phyloP scores from a whole-genome alignment of 345 rosid genomes.

The Hibiscus syriacus region DNA sequence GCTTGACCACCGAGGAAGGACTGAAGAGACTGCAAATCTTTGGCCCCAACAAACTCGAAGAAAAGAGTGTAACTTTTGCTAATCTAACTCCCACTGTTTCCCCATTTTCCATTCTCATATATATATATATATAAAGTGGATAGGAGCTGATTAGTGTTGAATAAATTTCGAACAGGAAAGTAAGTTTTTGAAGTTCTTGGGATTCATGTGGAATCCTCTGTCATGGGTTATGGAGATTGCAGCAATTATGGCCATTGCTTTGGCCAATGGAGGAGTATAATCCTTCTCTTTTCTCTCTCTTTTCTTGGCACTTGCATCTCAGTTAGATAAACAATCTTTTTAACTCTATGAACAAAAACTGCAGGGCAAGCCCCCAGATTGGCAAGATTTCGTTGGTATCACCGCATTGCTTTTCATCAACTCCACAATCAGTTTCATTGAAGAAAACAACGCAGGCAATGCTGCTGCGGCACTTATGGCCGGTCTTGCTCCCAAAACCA shows the following conservation, averaged over 20 bases:
- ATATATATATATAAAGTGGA: no score
- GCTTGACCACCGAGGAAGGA: neutral
- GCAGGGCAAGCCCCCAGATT: neutral
- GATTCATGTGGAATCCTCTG: neutral
- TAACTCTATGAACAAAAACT: neutral
- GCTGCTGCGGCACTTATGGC: constrained; percentile 14
- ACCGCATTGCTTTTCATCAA: neutral
- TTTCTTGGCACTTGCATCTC: neutral
- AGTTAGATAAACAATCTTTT: neutral
- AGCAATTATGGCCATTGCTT: constrained; percentile 56
- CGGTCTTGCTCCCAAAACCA: constrained; percentile 17
- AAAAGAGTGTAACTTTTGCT: neutral
- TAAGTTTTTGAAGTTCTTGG: neutral
- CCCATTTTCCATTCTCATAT: neutral
- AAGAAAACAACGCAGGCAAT: constrained; percentile 2
- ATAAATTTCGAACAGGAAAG: neutral
- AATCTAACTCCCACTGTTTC: no score
- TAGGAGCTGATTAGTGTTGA: no score
- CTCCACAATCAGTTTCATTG: neutral
- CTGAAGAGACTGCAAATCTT: neutral
- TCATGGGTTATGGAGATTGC: constrained; percentile 68
- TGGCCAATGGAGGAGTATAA: constrained; percentile 3
- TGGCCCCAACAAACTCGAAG: constrained; percentile 2
- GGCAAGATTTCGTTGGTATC: neutral
- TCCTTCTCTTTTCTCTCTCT: neutral